Evolutionary conservation across 2,329 filamentous ascomycete species (phyloP), one percentile per base, ranked within the genome.

Genomic region (Phyllosticta capitalensis): DNA sequence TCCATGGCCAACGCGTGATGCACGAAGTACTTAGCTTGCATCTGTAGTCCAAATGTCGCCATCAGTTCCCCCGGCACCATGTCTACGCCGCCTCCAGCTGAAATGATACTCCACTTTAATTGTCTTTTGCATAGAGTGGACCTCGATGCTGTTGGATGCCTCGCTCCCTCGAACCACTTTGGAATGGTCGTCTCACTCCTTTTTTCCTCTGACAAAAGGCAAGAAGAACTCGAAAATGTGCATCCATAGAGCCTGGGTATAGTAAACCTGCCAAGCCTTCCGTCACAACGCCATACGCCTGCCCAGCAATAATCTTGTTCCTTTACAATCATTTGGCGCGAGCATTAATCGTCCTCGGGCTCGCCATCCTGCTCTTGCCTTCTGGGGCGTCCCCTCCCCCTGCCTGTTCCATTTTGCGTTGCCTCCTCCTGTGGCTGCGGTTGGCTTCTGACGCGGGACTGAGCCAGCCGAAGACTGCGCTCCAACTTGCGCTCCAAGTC

Each of bases 401-500:
- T 52, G 4, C 55, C 24, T 10, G 55, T 19, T 21, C 33, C 58
- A 52, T 19, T 53, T 51, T 56, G 30, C 9, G 26, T 30, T 28
- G 33, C n/a, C n/a, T 20, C 19, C 9, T 9, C 19, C 48, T 52
- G 53, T 19, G 45, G 14, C 20, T 48, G 49, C 48, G 21, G 21
- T 48, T 19, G 14, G 30, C 3, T 52, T 19, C 50, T 22, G 3
- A 45, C 14, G 17, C 38, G 38, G n/a, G 38, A 45, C 38, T 56
- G 49, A 6, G 54, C 48, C 7, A 56, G 30, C 12, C 68, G 67
- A 19, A 74, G 65, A 53, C 69, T 73, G 22, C 72, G 64, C 64
- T 65, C 63, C 21, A 74, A 65, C 12, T 66, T 66, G 62, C 65
- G 63, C 54, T 74, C 69, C 0, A 74, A 62, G 53, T 71, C 71